phyloP scores from a whole-genome alignment of 2,329 filamentous ascomycete species.

The Alternaria arbusti region DNA sequence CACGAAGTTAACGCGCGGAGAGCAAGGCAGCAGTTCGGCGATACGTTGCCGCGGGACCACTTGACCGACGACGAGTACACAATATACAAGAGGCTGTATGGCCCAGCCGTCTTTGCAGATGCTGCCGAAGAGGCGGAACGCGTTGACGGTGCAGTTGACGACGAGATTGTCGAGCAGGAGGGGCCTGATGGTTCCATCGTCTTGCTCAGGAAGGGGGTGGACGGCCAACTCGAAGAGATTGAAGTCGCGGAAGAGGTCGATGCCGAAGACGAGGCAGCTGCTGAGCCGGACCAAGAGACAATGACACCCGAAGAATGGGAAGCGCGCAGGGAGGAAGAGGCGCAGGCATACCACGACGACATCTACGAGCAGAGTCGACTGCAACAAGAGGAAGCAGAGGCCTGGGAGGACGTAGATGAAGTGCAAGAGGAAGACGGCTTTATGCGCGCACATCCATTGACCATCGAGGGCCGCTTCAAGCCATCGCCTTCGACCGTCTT shows the following conservation, averaged over 20 bases:
- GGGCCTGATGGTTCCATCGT: slow-evolving; percentile 39
- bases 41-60: slow-evolving; percentile 74
- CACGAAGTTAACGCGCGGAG: slow-evolving; percentile 71
- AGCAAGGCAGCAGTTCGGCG: slow-evolving; percentile 76
- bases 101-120: slow-evolving; percentile 69
- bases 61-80: slow-evolving; percentile 73
- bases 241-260: slow-evolving; percentile 40
- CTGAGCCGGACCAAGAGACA: slow-evolving; percentile 26
- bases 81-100: slow-evolving; percentile 83
- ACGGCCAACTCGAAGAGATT: slow-evolving; percentile 69
- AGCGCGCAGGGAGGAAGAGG: slow-evolving; percentile 41
- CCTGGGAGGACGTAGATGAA: slow-evolving; percentile 36
- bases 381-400: slow-evolving; percentile 51
- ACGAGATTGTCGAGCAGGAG: slow-evolving; percentile 51
- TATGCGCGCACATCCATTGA: slow-evolving; percentile 74
- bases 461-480: slow-evolving; percentile 73
- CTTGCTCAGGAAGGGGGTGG: slow-evolving; percentile 62
- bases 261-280: not conserved
- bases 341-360: slow-evolving; percentile 39
- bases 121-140: slow-evolving; percentile 59
- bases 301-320: slow-evolving; percentile 46
- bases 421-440: slow-evolving; percentile 47
- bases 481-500: slow-evolving; percentile 75
- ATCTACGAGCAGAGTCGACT: slow-evolving; percentile 52
- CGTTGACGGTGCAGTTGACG: slow-evolving; percentile 54